Evolutionary conservation across 2,329 filamentous ascomycete genomes (phyloP), one percentile per base, ranked within the genome.

Genomic region (Bipolaris victoriae): DNA sequence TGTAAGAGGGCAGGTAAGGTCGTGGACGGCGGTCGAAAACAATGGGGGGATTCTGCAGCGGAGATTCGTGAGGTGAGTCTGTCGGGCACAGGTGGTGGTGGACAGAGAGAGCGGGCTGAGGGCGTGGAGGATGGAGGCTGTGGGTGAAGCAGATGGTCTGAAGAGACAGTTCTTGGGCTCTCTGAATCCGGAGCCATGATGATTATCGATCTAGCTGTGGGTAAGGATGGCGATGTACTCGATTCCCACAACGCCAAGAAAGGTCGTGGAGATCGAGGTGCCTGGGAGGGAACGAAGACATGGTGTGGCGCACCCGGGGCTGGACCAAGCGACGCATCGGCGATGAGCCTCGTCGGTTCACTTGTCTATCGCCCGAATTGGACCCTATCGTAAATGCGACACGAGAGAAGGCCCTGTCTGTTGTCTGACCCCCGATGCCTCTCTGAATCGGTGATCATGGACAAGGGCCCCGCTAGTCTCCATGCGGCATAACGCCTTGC

Each of bases 241-340:
- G 62, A 62, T 65, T 62, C 47, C 54, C 26, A 54, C 45, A 39
- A 45, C 57, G 63, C 65, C 66, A 61, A 69, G 62, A 50, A 29
- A 22, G 10, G 49, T 20, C 50, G 18, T 47, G 47, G 54, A 26
- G 61, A 67, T 67, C 65, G 66, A 60, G 40, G 47, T 41, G 35
- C 54, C 48, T 47, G 46, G 37, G 37, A 46, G 51, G 24, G 40
- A 51, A 57, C 40, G 40, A 51, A 55, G 26, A 45, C 33, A 33
- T 36, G 20, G 15, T 50, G 22, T 61, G 55, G 53, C 46, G 43
- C 49, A 10, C 35, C 46, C 36, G 22, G 46, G 57, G 45, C 58
- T 55, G 58, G 63, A 52, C 57, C 45, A 37, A 45, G 57, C 35
- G 24, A 15, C 37, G n/a, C 53, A 65, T 65, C 62, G 62, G 50